Percentiles rank a stretch among this genome's conserved stretches.
Conservation (phyloP, 2,329 filamentous ascomycete species). For the Ampelomyces quisqualis region DNA sequence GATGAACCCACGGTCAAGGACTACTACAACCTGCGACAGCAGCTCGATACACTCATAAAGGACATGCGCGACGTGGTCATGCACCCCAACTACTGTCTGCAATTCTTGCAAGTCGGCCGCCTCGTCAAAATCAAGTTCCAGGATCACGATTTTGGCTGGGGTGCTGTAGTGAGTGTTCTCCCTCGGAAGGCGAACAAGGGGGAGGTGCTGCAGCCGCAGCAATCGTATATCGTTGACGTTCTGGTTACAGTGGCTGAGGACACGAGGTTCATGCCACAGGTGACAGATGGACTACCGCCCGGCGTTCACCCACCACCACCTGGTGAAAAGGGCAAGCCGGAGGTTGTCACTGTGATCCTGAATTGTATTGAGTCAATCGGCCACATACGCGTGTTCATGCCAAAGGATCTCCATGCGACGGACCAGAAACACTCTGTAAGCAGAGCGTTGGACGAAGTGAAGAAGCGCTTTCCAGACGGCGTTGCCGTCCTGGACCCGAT, state of each 20-base stretch:
- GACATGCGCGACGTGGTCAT: constrained; percentile 92
- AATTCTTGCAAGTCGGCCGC: constrained; percentile 84
- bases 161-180: constrained; percentile 75
- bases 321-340: constrained; percentile 69
- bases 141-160: constrained; percentile 89
- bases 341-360: constrained; percentile 82
- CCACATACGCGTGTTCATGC: constrained; percentile 79
- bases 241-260: constrained; percentile 64
- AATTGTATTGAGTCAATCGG: constrained; percentile 83
- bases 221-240: constrained; percentile 81
- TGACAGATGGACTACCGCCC: constrained; percentile 65
- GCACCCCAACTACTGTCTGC: constrained; percentile 81
- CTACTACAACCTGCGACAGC: constrained; percentile 86
- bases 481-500: constrained; percentile 87
- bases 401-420: constrained; percentile 68
- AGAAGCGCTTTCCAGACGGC: constrained; percentile 88
- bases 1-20: constrained; percentile 90
- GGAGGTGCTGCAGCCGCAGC: constrained; percentile 68
- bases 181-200: constrained; percentile 66
- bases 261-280: constrained; percentile 56
- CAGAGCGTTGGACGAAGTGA: constrained; percentile 73
- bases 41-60: constrained; percentile 77
- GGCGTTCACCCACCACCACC: constrained; percentile 61
- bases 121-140: constrained; percentile 80
- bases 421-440: constrained; percentile 69